Conservation (phyloP, 1,139 yeast species). For the Blastobotrys serpentis region DNA sequence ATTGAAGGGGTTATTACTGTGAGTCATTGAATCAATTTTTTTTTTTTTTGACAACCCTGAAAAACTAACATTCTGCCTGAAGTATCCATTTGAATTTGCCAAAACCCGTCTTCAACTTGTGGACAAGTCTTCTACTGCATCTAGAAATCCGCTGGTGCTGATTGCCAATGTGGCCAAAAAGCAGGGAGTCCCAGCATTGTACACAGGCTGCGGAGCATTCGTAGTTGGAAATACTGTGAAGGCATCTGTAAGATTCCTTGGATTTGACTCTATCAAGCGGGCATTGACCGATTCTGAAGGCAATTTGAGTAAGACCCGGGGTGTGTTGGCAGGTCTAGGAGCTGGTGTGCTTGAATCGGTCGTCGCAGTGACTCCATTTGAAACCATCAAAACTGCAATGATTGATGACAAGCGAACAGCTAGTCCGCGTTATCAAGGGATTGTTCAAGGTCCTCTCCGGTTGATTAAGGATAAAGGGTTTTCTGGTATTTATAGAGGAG, state of each 20-base stretch:
- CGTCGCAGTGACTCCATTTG: slow-evolving; percentile 94
- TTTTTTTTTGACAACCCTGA: not conserved
- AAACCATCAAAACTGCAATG: slow-evolving; percentile 91
- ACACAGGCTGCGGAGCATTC: slow-evolving; percentile 97
- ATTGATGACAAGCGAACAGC: slow-evolving; percentile 85
- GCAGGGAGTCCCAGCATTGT: slow-evolving; percentile 78
- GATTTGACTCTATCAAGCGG: slow-evolving; percentile 83
- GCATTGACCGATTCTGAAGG: slow-evolving; percentile 80
- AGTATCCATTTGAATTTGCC: slow-evolving; percentile 96
- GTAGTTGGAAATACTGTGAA: slow-evolving; percentile 94
- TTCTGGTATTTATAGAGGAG: slow-evolving; percentile 81
- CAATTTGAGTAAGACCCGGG: slow-evolving; percentile 81
- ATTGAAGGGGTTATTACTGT: slow-evolving; percentile 79
- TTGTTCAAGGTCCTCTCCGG: slow-evolving; percentile 58
- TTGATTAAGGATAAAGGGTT: slow-evolving; percentile 77
- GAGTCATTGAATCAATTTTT: slow-evolving; percentile 16
- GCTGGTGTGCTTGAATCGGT: slow-evolving; percentile 93
- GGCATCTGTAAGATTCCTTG: slow-evolving; percentile 90
- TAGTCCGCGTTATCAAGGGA: slow-evolving; percentile 71
- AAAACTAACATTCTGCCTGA: too few species aligned
- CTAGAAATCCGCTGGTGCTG: slow-evolving; percentile 79
- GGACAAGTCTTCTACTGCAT: slow-evolving; percentile 60
- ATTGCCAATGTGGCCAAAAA: slow-evolving; percentile 69
- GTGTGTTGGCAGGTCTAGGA: slow-evolving; percentile 92
- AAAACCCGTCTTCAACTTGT: slow-evolving; percentile 88